phyloP scores from a whole-genome alignment of 2,329 filamentous ascomycete genomes.

The Emmonsiellopsis sp. region DNA sequence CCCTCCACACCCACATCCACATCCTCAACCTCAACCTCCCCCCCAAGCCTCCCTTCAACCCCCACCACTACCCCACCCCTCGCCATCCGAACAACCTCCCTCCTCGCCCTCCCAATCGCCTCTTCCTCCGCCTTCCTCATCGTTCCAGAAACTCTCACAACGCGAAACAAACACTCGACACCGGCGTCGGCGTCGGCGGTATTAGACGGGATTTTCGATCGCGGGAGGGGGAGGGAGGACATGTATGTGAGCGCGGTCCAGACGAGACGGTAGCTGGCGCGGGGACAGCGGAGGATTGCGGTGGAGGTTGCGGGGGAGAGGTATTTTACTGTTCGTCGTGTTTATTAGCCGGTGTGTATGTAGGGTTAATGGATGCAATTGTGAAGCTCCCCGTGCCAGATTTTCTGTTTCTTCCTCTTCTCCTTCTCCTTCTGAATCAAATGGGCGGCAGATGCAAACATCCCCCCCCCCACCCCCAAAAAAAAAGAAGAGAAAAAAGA shows the following conservation, averaged over 20 bases:
- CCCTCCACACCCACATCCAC: slow-evolving; percentile 17
- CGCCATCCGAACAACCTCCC: slow-evolving; percentile 59
- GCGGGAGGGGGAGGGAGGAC: slow-evolving; percentile 55
- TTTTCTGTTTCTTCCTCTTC: background rate
- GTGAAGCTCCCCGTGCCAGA: background rate
- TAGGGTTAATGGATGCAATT: background rate
- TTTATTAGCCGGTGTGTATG: background rate
- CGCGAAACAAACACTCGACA: slow-evolving; percentile 63
- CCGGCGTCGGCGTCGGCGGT: slow-evolving; percentile 10
- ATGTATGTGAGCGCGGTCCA: slow-evolving; percentile 85
- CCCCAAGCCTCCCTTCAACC: slow-evolving; percentile 27
- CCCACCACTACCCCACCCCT: slow-evolving; percentile 38
- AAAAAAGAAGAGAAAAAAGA: background rate
- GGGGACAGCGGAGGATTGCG: slow-evolving; percentile 75
- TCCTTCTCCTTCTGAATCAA: no score
- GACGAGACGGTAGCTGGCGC: slow-evolving; percentile 73
- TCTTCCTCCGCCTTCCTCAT: slow-evolving; percentile 89
- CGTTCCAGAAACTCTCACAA: slow-evolving; percentile 82
- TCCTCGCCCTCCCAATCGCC: slow-evolving; percentile 67
- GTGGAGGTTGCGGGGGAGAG: slow-evolving; percentile 86
- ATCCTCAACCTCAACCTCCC: slow-evolving; percentile 18
- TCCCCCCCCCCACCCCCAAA: no score
- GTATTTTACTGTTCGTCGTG: slow-evolving; percentile 65
- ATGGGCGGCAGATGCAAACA: background rate
- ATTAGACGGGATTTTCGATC: slow-evolving; percentile 18